Conservation (phyloP, 768 basidiomycete species). For the Hebeloma cylindrosporum region DNA sequence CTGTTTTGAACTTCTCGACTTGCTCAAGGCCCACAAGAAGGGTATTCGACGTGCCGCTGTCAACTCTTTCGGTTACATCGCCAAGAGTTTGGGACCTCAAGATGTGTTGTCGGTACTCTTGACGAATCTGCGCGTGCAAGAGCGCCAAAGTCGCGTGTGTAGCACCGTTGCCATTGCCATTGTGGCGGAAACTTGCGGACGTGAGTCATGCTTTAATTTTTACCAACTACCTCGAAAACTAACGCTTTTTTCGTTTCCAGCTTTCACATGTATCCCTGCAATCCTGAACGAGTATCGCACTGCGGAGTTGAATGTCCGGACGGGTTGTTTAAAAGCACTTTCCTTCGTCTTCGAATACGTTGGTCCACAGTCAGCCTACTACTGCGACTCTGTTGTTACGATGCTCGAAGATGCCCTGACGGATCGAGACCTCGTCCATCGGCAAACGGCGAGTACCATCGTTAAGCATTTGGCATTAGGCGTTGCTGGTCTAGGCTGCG, state of each 20-base stretch:
- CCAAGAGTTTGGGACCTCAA: slow-evolving; percentile 98
- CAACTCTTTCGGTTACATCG: slow-evolving; percentile 99
- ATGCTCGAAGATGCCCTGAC: slow-evolving; percentile 98
- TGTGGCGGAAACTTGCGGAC: slow-evolving; percentile 90
- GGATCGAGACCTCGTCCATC: slow-evolving; percentile 96
- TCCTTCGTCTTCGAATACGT: slow-evolving; percentile 99
- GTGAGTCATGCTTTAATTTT: slow-evolving; percentile 39
- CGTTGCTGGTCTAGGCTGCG: slow-evolving; percentile 94
- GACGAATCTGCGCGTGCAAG: slow-evolving; percentile 96
- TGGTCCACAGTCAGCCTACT: slow-evolving; percentile 94
- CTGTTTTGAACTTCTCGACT: slow-evolving; percentile 95
- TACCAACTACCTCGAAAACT: not conserved
- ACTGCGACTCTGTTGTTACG: slow-evolving; percentile 94
- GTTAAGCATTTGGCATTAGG: slow-evolving; percentile 98
- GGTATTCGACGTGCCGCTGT: slow-evolving; percentile 98
- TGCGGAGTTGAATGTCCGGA: slow-evolving; percentile 96
- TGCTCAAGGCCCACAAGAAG: slow-evolving; percentile 99
- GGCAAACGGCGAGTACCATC: slow-evolving; percentile 97
- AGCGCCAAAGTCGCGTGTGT: slow-evolving; percentile 98
- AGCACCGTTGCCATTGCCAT: slow-evolving; percentile 98
- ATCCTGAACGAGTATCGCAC: slow-evolving; percentile 99
- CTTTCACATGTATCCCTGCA: slow-evolving; percentile 98
- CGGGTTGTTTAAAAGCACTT: slow-evolving; percentile 96
- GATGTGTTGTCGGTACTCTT: slow-evolving; percentile 94
- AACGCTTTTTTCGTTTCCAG: slow-evolving; percentile 31